Evolutionary conservation across 176 grass and related monocot genomes (phyloP).

Genomic region (Raddia distichophylla): DNA sequence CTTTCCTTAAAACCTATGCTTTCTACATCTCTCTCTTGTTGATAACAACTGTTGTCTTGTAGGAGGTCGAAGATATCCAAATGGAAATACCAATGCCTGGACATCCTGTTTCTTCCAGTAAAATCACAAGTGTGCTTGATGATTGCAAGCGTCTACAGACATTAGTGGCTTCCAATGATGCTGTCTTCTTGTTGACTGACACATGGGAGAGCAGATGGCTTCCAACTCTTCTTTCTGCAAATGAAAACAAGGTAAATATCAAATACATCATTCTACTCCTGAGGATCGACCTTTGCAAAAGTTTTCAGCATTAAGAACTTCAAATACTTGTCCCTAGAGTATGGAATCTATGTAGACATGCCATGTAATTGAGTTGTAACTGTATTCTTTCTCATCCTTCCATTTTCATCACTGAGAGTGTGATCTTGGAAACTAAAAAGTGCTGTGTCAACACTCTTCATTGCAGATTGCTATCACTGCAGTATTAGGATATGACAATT

Average conservation of each 20-base stretch:
- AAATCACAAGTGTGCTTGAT: conserved; percentile 61
- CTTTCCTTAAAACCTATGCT: neutral
- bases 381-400: conserved; percentile 10
- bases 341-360: conserved; percentile 13
- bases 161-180: conserved; percentile 79
- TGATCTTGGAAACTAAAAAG: conserved; percentile 39
- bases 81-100: conserved; percentile 79
- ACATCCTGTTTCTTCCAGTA: conserved; percentile 58
- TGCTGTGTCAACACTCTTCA: neutral
- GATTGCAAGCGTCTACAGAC: conserved; percentile 62
- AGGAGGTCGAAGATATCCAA: conserved; percentile 81
- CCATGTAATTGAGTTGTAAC: conserved; percentile 17
- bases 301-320: conserved; percentile 21
- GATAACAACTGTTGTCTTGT: conserved; percentile 32
- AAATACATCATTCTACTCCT: neutral
- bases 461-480: conserved; percentile 78
- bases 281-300: conserved; percentile 4
- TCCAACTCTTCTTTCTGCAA: conserved; percentile 84
- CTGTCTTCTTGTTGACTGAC: conserved; percentile 83
- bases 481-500: conserved; percentile 78
- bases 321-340: neutral
- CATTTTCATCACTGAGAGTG: neutral
- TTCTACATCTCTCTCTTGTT: conserved; percentile 1
- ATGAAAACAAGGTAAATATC: conserved; percentile 77
- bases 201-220: conserved; percentile 91